Conservation (phyloP, 2,329 filamentous ascomycete species). For the Cordyceps tenuipes region DNA sequence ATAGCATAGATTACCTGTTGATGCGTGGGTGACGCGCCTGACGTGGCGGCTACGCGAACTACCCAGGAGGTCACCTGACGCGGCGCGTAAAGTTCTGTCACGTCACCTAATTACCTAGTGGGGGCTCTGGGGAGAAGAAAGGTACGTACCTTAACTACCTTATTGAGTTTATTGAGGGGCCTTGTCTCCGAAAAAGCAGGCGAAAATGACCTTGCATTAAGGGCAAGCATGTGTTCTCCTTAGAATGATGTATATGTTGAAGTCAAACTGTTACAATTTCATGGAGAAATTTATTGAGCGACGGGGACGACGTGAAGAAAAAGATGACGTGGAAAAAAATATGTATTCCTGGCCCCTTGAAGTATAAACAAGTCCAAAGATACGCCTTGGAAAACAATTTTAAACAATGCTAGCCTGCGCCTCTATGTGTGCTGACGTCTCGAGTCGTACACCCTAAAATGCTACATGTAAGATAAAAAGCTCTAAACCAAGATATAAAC, state of each 20-base stretch:
- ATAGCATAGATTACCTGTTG: background rate
- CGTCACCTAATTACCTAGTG: too few species aligned
- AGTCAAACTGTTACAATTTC: too few species aligned
- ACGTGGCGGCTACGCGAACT: conserved; percentile 26
- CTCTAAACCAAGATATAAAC: conserved; percentile 4
- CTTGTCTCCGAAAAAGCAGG: too few species aligned
- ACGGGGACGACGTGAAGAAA: background rate
- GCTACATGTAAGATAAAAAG: conserved; percentile 2
- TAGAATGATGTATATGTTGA: too few species aligned
- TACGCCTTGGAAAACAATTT: conserved; percentile 6
- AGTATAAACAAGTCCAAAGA: conserved; percentile 12
- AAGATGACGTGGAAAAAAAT: background rate
- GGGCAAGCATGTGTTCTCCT: background rate
- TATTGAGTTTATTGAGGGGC: too few species aligned
- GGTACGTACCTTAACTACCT: too few species aligned
- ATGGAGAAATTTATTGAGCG: background rate
- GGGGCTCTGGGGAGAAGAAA: too few species aligned
- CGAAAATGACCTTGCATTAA: too few species aligned
- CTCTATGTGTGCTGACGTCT: conserved; percentile 15
- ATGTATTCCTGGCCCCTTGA: conserved; percentile 1
- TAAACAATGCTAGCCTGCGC: conserved; percentile 16
- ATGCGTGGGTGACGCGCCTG: conserved; percentile 10
- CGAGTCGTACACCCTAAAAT: conserved; percentile 12
- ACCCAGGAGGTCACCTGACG: conserved; percentile 29
- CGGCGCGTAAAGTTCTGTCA: background rate